Evolutionary conservation across 2,329 filamentous ascomycete genomes (phyloP), one percentile per base, ranked within the genome.

Genomic region (Fusarium nisikadoi): DNA sequence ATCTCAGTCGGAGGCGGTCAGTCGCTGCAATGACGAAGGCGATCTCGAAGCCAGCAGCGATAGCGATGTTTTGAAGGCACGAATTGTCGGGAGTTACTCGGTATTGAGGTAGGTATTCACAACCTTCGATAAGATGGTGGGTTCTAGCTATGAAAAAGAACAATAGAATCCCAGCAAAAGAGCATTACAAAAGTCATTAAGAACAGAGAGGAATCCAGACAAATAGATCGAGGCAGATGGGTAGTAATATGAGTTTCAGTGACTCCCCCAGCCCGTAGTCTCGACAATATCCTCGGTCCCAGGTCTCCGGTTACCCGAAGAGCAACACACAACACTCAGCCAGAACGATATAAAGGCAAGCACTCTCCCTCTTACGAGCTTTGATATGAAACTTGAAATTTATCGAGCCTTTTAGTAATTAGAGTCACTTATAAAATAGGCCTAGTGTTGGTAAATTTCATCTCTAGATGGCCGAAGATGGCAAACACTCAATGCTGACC

Each of bases 231-330:
- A 42, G 10, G 13, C 6, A 14, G 13, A n/a, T 8, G 10, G 27
- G 23, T n/a, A 39, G 43, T 38, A 27, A 43, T 29, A 50, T 10
- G 36, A 36, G 31, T 10, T 27, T 20, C 20, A 8, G 19, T 8
- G 25, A 43, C 64, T 69, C 66, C 52, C 33, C 55, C 53, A 55
- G 17, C 11, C 46, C 36, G 36, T 38, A 16, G 25, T 20, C 17
- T 33, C 20, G 39, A 25, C 23, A 45, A 35, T 42, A 59, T 35
- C 66, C 65, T 70, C 66, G 66, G 66, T 16, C 29, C 54, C 50
- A 29, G 36, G 20, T 43, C 33, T 45, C 61, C 47, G 45, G 38
- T 50, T 31, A 33, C 23, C 66, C 66, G 58, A 57, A 23, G 25
- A 64, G 17, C 2, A 58, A 16, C 27, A 45, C 27, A 45, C 9